phyloP scores from a whole-genome alignment of 1,139 yeast genomes.

The Magnusiomyces suaveolens region DNA sequence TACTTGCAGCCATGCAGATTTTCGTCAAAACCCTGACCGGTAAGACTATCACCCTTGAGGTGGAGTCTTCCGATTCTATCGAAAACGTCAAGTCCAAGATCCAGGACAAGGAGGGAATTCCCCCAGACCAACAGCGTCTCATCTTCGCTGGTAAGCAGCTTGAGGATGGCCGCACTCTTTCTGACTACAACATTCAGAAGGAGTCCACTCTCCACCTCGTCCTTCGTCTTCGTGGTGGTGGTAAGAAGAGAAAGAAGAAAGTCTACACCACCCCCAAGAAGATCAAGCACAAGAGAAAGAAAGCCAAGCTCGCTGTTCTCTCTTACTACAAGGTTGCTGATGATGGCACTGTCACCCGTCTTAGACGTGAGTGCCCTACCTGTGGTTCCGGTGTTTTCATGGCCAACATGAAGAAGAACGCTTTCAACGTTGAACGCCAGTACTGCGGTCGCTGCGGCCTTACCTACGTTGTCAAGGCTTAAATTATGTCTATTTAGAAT shows the following conservation, averaged over 20 bases:
- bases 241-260: conserved; percentile 99
- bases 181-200: conserved; percentile 99
- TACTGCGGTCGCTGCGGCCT: conserved; percentile 99
- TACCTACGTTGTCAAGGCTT: conserved; percentile 38
- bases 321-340: conserved; percentile 98
- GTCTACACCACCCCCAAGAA: conserved; percentile 99
- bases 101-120: conserved; percentile 98
- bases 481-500: neutral
- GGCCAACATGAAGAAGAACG: conserved; percentile 97
- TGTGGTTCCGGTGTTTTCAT: conserved; percentile 99
- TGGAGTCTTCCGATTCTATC: conserved; percentile 97
- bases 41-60: too few relatives aligned
- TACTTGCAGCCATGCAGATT: conserved; percentile 61
- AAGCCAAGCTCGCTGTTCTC: conserved; percentile 97
- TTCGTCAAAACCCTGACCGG: conserved; percentile 98
- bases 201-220: conserved; percentile 98
- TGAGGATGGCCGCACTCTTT: too few relatives aligned
- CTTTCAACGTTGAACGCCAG: conserved; percentile 95
- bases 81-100: conserved; percentile 99
- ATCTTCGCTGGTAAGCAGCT: too few relatives aligned
- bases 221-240: conserved; percentile 99
- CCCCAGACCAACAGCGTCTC: conserved; percentile 98
- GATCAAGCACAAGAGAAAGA: conserved; percentile 99
- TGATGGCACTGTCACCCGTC: conserved; percentile 97
- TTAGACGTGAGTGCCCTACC: conserved; percentile 97